Evolutionary conservation across 805 yeast genomes (phyloP).

Genomic region (Candida nonsorbophila): DNA sequence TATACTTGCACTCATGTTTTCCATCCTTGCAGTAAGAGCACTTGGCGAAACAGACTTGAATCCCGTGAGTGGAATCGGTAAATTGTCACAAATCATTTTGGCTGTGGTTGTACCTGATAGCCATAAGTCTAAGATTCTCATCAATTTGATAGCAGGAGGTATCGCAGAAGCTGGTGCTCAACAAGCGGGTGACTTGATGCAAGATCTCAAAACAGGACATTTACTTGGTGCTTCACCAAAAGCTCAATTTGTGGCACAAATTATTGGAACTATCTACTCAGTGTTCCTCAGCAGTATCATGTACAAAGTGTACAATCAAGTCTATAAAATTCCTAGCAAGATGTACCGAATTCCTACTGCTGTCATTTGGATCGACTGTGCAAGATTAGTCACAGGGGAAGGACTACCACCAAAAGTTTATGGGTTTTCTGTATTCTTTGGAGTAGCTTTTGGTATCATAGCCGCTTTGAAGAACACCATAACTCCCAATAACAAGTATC

Average conservation of each 20-base stretch:
- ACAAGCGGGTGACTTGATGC: constrained; percentile 98
- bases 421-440: constrained; percentile 56
- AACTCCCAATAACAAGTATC: constrained; percentile 34
- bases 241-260: constrained; percentile 87
- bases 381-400: constrained; percentile 84
- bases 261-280: constrained; percentile 84
- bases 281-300: constrained; percentile 72
- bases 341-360: constrained; percentile 91
- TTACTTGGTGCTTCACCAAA: constrained; percentile 85
- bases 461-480: constrained; percentile 58
- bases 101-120: constrained; percentile 71
- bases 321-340: constrained; percentile 80
- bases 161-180: constrained; percentile 98
- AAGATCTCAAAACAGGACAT: constrained; percentile 93
- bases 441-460: constrained; percentile 61
- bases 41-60: constrained; percentile 95
- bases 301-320: constrained; percentile 74
- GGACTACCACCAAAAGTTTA: constrained; percentile 81
- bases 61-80: constrained; percentile 96
- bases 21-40: constrained; percentile 87
- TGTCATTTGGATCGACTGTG: constrained; percentile 93
- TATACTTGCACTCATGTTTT: constrained; percentile 67
- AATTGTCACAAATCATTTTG: constrained; percentile 82
- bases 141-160: constrained; percentile 92
- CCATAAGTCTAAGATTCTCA: constrained; percentile 76